Conservation (phyloP, 208 protist species). For the Entamoeba moshkovskii region DNA sequence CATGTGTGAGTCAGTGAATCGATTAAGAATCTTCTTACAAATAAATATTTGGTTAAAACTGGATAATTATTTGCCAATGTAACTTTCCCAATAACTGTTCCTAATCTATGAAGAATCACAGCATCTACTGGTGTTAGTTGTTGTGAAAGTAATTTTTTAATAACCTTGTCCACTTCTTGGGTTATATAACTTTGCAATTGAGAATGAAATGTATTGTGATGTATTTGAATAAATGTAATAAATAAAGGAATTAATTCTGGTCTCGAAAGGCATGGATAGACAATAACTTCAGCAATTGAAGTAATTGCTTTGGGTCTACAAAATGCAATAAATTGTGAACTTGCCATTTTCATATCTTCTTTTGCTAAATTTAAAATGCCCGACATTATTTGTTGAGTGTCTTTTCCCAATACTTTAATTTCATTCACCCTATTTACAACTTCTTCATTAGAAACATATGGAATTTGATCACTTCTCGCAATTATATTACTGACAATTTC, state of each 20-base stretch:
- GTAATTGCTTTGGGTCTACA: neutral
- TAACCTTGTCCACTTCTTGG: neutral
- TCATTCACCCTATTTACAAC: neutral
- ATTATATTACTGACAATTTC: neutral
- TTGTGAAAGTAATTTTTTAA: neutral
- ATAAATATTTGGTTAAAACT: neutral
- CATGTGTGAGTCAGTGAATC: neutral
- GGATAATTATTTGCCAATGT: neutral
- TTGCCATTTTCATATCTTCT: neutral
- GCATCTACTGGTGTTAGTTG: neutral
- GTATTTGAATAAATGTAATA: neutral
- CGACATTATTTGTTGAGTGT: neutral
- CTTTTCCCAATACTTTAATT: neutral
- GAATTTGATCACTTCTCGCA: neutral
- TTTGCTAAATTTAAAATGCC: neutral
- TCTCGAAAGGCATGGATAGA: neutral
- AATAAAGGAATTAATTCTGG: neutral
- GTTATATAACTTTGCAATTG: neutral
- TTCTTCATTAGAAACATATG: neutral
- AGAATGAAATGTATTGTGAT: neutral
- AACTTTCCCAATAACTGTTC: neutral
- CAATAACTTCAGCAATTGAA: neutral
- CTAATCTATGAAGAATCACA: neutral
- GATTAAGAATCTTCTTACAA: neutral
- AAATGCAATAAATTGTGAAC: neutral